phyloP scores from a whole-genome alignment of 2,329 filamentous ascomycete species.

The Sclerotinia subarctica region DNA sequence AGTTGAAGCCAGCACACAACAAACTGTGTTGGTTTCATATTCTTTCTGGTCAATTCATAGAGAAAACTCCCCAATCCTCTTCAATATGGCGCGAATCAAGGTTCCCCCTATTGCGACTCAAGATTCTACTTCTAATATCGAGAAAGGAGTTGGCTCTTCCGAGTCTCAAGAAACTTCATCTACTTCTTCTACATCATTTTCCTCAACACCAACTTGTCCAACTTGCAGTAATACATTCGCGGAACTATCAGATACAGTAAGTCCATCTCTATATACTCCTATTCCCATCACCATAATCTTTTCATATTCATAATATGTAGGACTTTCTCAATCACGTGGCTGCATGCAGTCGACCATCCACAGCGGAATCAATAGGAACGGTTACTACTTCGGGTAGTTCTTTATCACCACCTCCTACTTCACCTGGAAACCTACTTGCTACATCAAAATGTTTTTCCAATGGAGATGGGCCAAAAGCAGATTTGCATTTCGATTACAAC shows the following conservation, averaged over 20 bases:
- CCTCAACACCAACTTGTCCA: constrained; percentile 21
- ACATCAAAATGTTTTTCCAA: constrained; percentile 16
- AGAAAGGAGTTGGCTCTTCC: constrained; percentile 18
- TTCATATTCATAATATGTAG: constrained; percentile 31
- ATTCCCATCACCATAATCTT: neutral
- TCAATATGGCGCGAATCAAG: constrained; percentile 24
- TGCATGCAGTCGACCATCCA: constrained; percentile 28
- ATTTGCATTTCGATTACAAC: constrained; percentile 19
- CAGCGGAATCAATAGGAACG: constrained; percentile 25
- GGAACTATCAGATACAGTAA: constrained; percentile 21
- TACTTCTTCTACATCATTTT: constrained; percentile 17
- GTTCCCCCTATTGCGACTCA: constrained; percentile 20
- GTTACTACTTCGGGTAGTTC: constrained; percentile 27
- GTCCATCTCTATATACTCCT: constrained; percentile 5
- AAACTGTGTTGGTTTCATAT: constrained; percentile 1
- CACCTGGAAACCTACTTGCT: constrained; percentile 10
- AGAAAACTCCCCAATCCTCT: constrained; percentile 14
- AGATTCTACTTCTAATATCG: constrained; percentile 6
- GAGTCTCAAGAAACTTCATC: constrained; percentile 21
- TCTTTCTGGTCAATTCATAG: neutral
- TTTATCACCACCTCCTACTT: constrained; percentile 29
- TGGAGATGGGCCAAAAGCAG: constrained; percentile 19
- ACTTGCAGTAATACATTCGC: constrained; percentile 21
- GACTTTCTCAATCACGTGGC: constrained; percentile 36
- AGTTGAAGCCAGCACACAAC: constrained; percentile 18